Percentiles rank a stretch among this genome's conserved stretches.
phyloP scores from a whole-genome alignment of 2,329 filamentous ascomycete genomes.

The Cordyceps sp. region DNA sequence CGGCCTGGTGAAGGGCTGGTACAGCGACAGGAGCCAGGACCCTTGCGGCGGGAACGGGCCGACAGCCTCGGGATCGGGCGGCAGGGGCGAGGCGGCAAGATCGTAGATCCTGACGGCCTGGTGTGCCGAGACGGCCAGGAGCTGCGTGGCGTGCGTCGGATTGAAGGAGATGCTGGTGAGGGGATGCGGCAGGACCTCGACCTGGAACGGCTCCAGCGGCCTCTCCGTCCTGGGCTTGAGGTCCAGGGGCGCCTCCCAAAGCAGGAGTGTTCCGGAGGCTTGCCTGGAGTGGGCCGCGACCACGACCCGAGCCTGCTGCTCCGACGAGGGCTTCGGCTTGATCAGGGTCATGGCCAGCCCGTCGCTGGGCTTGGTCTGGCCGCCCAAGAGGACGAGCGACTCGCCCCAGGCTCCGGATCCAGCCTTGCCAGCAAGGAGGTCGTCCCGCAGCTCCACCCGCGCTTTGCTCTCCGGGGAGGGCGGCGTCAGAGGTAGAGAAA shows the following conservation, averaged over 20 bases:
- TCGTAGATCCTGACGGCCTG: conserved; percentile 47
- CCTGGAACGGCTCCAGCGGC: conserved; percentile 37
- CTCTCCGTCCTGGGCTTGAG: conserved; percentile 12
- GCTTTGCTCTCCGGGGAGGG: conserved; percentile 43
- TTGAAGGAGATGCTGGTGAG: conserved; percentile 44
- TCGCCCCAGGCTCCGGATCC: conserved; percentile 50
- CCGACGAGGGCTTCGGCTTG: conserved; percentile 20
- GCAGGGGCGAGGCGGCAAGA: conserved; percentile 35
- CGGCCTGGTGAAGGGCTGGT: conserved; percentile 35
- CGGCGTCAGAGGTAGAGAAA: conserved; percentile 43
- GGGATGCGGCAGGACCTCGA: conserved; percentile 37
- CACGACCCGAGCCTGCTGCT: conserved; percentile 27
- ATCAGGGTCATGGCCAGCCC: conserved; percentile 38
- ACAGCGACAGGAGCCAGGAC: conserved; percentile 47
- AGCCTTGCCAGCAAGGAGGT: conserved; percentile 33
- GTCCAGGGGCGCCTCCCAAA: conserved; percentile 41
- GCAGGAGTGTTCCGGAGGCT: conserved; percentile 37
- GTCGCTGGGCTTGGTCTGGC: conserved; percentile 34
- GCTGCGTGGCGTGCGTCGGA: conserved; percentile 37
- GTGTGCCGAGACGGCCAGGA: conserved; percentile 36
- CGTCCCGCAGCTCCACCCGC: conserved; percentile 32
- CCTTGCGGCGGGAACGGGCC: conserved; percentile 39
- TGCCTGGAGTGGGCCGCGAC: conserved; percentile 44
- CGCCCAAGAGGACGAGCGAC: conserved; percentile 33
- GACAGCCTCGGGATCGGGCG: conserved; percentile 30